A percentile compares a stretch with the other conserved stretches of the same genome.
Evolutionary conservation across 1,139 yeast genomes (phyloP).

Genomic region (Candida sojae): DNA sequence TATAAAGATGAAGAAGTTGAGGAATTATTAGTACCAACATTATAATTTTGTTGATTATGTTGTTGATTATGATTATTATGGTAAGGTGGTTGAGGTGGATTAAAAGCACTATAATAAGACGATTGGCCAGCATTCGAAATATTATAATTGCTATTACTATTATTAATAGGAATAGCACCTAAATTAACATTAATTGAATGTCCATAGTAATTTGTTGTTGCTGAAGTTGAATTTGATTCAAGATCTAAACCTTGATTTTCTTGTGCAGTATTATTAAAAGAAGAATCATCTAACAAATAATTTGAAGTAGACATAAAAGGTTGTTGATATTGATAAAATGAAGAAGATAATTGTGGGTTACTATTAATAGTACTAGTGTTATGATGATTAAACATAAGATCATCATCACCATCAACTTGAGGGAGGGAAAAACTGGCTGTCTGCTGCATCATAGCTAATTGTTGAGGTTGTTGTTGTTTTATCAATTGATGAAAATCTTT

Average conservation of each 20-base stretch:
- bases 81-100: constrained; percentile 4
- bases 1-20: constrained; percentile 14
- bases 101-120: constrained; percentile 11
- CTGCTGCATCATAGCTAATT: background rate
- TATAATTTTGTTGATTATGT: constrained; percentile 1
- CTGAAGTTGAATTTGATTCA: background rate
- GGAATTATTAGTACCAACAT: constrained; percentile 4
- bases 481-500: background rate
- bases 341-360: background rate
- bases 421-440: background rate
- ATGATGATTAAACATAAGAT: background rate
- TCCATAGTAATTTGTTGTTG: constrained; percentile 1
- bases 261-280: constrained; percentile 4
- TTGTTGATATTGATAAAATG: constrained; percentile 4
- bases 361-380: background rate
- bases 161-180: constrained; percentile 7
- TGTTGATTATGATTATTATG: background rate
- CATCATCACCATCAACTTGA: background rate
- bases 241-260: background rate
- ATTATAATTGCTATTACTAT: constrained; percentile 4
- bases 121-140: constrained; percentile 20
- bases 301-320: constrained; percentile 7
- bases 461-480: constrained; percentile 1
- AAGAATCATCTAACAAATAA: constrained; percentile 12
- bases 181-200: constrained; percentile 12